These are phyloP conservation scores for Candida frijolesensis DNA, from an alignment of 1,139 yeast genomes.

Conservation along the genomic window DNA sequence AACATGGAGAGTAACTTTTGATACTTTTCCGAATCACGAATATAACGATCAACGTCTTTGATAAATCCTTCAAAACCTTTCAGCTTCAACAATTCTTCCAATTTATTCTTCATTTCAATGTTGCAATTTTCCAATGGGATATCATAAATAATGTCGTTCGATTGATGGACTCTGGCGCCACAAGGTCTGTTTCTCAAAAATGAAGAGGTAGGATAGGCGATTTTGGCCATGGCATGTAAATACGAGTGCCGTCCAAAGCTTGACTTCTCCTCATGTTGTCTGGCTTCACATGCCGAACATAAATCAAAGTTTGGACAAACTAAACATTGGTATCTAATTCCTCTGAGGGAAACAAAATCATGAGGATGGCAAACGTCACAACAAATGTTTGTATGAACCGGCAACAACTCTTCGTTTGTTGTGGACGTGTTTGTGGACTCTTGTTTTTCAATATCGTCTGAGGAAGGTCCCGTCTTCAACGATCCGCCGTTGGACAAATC, in stretches of 20 bases:
- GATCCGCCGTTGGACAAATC: constrained; percentile 14
- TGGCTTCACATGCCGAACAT: constrained; percentile 52
- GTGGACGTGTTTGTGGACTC: background rate
- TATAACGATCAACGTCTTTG: constrained; percentile 23
- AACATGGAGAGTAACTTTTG: constrained; percentile 19
- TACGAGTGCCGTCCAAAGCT: constrained; percentile 26
- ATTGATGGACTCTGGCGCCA: background rate
- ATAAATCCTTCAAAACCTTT: constrained; percentile 24
- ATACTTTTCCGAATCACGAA: constrained; percentile 30
- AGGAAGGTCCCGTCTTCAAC: constrained; percentile 4
- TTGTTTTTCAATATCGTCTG: constrained; percentile 5
- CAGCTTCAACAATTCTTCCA: constrained; percentile 22
- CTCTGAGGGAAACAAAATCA: constrained; percentile 38
- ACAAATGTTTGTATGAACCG: constrained; percentile 24
- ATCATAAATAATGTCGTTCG: constrained; percentile 25
- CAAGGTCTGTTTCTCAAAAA: constrained; percentile 7
- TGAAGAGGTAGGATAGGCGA: constrained; percentile 22
- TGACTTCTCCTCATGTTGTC: constrained; percentile 18
- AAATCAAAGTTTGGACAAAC: constrained; percentile 59
- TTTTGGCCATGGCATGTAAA: constrained; percentile 36
- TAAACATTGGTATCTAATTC: constrained; percentile 55
- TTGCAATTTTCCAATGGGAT: constrained; percentile 30
- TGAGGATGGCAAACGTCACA: constrained; percentile 48
- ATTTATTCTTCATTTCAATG: constrained; percentile 19
- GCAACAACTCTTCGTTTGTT: background rate